A percentile compares a stretch with the other conserved stretches of the same genome.
Evolutionary conservation across 2,329 filamentous ascomycete genomes (phyloP).

Genomic region (Exophiala sp.): DNA sequence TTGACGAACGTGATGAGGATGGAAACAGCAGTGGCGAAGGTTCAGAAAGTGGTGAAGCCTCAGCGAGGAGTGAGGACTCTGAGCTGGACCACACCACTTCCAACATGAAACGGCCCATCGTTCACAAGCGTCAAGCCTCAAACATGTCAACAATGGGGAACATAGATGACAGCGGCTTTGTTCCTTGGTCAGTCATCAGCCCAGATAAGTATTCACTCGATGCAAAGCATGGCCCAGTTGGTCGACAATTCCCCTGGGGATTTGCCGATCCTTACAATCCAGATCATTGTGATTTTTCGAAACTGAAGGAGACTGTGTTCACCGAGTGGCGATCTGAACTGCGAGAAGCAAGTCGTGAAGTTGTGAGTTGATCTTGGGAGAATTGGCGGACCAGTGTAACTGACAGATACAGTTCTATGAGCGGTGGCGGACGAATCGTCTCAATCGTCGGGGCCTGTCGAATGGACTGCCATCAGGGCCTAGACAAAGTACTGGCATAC

Average conservation of each 20-base stretch:
- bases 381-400: constrained; percentile 68
- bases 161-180: constrained; percentile 43
- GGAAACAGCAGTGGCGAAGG: constrained; percentile 34
- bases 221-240: constrained; percentile 52
- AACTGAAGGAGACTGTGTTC: constrained; percentile 88
- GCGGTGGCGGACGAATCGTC: constrained; percentile 23
- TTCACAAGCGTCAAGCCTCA: constrained; percentile 34
- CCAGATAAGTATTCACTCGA: constrained; percentile 78
- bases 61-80: constrained; percentile 25
- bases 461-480: constrained; percentile 20
- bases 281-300: constrained; percentile 89
- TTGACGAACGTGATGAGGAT: constrained; percentile 50
- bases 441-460: constrained; percentile 20
- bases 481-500: constrained; percentile 15
- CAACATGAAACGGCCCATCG: constrained; percentile 20
- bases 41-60: constrained; percentile 29
- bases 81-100: constrained; percentile 13
- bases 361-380: constrained; percentile 65
- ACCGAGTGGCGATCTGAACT: constrained; percentile 89
- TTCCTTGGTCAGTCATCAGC: constrained; percentile 90
- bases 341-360: constrained; percentile 79
- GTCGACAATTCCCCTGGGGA: constrained; percentile 92
- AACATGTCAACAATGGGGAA: constrained; percentile 31
- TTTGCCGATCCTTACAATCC: constrained; percentile 91
- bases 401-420: constrained; percentile 18